Evolutionary conservation across 2,329 filamentous ascomycete species (phyloP).

Genomic region (Drechslerella dactyloides): DNA sequence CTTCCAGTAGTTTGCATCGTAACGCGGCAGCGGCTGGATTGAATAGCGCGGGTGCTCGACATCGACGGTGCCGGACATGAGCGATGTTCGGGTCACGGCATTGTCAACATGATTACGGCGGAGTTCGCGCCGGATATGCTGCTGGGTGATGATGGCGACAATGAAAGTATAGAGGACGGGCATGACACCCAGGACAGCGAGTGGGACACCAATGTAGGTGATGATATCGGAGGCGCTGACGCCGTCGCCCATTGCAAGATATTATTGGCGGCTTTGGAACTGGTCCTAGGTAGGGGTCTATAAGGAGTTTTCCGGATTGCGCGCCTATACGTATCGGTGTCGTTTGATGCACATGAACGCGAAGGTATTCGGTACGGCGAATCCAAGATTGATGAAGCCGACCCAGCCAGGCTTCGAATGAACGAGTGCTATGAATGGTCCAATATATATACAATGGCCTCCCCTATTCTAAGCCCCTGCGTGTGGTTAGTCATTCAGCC

Average conservation of each 20-base stretch:
- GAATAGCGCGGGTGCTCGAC: constrained; percentile 71
- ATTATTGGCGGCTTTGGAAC: constrained; percentile 15
- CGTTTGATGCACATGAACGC: no score
- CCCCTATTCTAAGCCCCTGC: background rate
- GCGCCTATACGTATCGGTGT: no score
- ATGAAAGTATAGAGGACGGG: constrained; percentile 72
- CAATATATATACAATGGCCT: background rate
- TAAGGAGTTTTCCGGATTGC: no score
- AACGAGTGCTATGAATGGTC: background rate
- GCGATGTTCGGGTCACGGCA: constrained; percentile 68
- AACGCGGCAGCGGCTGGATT: constrained; percentile 67
- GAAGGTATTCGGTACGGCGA: no score
- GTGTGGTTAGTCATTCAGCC: constrained; percentile 31
- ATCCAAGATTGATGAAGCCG: background rate
- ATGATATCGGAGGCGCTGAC: constrained; percentile 62
- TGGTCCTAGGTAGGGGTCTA: no score
- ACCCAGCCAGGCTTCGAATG: background rate
- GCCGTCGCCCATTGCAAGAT: background rate
- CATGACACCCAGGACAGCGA: constrained; percentile 67
- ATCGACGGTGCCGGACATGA: constrained; percentile 71
- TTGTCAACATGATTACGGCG: constrained; percentile 64
- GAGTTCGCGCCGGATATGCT: constrained; percentile 67
- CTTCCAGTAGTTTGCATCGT: constrained; percentile 67
- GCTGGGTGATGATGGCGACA: constrained; percentile 66
- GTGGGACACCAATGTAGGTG: constrained; percentile 66